A percentile compares a stretch with the other conserved stretches of the same genome.
Evolutionary conservation across 2,329 filamentous ascomycete species (phyloP).

Genomic region (Sarocladium brachiariae): DNA sequence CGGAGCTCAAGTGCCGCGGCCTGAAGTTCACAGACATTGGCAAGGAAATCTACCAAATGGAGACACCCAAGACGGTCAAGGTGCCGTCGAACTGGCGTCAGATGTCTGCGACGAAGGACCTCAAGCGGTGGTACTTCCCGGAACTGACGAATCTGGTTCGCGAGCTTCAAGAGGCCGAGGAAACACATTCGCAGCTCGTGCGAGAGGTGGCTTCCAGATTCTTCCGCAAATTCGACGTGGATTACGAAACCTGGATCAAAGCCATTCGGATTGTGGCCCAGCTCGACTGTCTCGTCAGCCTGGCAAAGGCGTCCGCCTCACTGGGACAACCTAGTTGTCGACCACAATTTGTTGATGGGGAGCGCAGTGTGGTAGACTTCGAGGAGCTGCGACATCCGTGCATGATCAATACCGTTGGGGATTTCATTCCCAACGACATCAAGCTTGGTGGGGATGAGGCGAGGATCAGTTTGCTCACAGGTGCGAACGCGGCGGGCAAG

Average conservation of each 20-base stretch:
- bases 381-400: conserved; percentile 90
- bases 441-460: conserved; percentile 71
- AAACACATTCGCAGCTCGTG: conserved; percentile 85
- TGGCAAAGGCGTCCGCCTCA: conserved; percentile 79
- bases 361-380: conserved; percentile 85
- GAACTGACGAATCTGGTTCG: conserved; percentile 78
- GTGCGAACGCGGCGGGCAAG: conserved; percentile 95
- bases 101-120: conserved; percentile 86
- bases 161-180: conserved; percentile 85
- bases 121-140: conserved; percentile 90
- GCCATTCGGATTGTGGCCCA: conserved; percentile 88
- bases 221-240: conserved; percentile 78
- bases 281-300: conserved; percentile 87
- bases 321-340: conserved; percentile 84
- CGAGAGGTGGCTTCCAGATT: conserved; percentile 80
- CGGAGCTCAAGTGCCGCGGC: conserved; percentile 65
- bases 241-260: conserved; percentile 79
- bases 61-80: conserved; percentile 78
- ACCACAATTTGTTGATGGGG: conserved; percentile 77
- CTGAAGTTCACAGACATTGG: conserved; percentile 79
- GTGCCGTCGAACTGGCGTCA: conserved; percentile 88
- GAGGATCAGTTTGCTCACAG: conserved; percentile 87
- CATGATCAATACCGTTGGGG: conserved; percentile 79
- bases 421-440: conserved; percentile 96
- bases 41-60: conserved; percentile 95